phyloP scores from a whole-genome alignment of 768 basidiomycete genomes.

The Coprinopsis cinerea region DNA sequence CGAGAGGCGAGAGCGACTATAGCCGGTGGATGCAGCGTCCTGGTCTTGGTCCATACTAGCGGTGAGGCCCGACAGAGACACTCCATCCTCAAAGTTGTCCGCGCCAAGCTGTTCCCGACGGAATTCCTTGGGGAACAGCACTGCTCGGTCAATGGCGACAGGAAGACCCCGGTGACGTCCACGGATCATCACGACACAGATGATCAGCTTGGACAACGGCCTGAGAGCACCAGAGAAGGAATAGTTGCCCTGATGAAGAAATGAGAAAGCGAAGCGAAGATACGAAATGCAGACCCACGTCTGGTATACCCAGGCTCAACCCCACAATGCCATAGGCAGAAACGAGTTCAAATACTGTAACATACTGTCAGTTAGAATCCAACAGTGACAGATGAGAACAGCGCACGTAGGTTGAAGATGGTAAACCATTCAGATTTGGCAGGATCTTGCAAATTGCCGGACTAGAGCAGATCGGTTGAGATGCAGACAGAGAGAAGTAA shows the following conservation, averaged over 20 bases:
- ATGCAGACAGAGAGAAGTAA: neutral
- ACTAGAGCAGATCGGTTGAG: conserved; percentile 30
- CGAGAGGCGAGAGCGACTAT: too few species aligned
- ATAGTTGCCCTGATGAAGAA: conserved; percentile 56
- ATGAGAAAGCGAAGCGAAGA: neutral
- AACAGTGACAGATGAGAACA: neutral
- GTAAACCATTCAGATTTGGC: conserved; percentile 67
- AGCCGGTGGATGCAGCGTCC: too few species aligned
- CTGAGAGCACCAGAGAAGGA: conserved; percentile 76
- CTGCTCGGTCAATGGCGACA: conserved; percentile 82
- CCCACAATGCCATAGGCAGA: conserved; percentile 90
- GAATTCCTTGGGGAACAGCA: conserved; percentile 69
- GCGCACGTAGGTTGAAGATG: conserved; percentile 72
- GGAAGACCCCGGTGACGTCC: conserved; percentile 88
- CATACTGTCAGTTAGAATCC: neutral
- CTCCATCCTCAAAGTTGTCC: neutral
- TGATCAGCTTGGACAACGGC: conserved; percentile 80
- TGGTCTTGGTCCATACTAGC: too few species aligned
- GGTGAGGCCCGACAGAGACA: neutral
- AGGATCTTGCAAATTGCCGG: conserved; percentile 49
- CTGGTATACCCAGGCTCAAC: conserved; percentile 82
- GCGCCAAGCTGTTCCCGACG: neutral
- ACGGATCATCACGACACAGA: conserved; percentile 88
- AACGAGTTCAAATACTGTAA: conserved; percentile 75
- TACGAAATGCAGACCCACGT: conserved; percentile 37